Evolutionary conservation across 805 yeast genomes (phyloP).

Genomic region (Candida coquimbonensis): DNA sequence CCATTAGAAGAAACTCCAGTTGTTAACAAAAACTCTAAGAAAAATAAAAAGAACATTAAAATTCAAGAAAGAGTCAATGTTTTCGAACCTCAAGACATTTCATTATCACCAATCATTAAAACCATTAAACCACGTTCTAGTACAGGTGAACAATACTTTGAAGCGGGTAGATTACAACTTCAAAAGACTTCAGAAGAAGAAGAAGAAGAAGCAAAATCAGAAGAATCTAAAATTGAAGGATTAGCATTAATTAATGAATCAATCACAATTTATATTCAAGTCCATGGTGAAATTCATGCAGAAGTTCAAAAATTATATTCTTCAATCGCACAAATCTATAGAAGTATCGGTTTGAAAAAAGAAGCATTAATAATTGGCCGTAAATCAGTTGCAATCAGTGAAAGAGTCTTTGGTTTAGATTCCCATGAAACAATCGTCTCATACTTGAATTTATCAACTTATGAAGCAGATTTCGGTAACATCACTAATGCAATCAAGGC

Average conservation of each 20-base stretch:
- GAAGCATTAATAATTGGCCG: constrained; percentile 63
- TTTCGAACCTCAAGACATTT: constrained; percentile 54
- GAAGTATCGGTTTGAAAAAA: constrained; percentile 46
- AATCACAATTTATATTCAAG: constrained; percentile 68
- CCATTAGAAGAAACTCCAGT: constrained; percentile 2
- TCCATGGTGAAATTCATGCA: constrained; percentile 73
- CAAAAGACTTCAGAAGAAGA: constrained; percentile 13
- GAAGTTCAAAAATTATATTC: constrained; percentile 69
- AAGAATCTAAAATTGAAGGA: constrained; percentile 43
- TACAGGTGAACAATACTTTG: constrained; percentile 70
- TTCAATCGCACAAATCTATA: constrained; percentile 58
- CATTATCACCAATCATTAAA: constrained; percentile 71
- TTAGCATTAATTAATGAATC: constrained; percentile 62
- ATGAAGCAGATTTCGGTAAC: constrained; percentile 57
- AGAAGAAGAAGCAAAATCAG: constrained; percentile 8
- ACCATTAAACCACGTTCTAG: constrained; percentile 60
- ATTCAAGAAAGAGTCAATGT: constrained; percentile 28
- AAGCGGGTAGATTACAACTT: constrained; percentile 40
- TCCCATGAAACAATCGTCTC: constrained; percentile 68
- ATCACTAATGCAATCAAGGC: constrained; percentile 55
- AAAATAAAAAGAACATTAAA: too few relatives aligned
- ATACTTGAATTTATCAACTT: constrained; percentile 65
- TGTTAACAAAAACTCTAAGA: too few relatives aligned
- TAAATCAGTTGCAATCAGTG: constrained; percentile 64
- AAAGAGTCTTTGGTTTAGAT: constrained; percentile 77